Evolutionary conservation across 129 eudicot genomes (phyloP).

Genomic region (Centaurea solstitialis): DNA sequence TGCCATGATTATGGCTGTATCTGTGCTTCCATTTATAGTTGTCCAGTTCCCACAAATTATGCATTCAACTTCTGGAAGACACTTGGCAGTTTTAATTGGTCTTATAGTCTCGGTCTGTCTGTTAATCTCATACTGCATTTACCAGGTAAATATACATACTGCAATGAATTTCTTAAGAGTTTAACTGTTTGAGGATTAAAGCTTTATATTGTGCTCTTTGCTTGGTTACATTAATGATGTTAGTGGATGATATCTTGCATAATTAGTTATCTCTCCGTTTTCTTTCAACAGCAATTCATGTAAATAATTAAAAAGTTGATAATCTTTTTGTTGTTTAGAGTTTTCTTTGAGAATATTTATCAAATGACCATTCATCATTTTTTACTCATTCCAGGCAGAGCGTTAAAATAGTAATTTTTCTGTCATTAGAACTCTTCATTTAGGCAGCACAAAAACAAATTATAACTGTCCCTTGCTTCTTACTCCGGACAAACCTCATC

Average conservation of each 20-base stretch:
- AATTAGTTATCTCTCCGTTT: neutral
- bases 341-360: no score
- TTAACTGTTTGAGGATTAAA: neutral
- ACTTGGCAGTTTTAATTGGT: conserved; percentile 65
- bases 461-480: no score
- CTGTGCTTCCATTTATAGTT: conserved; percentile 73
- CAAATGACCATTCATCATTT: no score
- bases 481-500: neutral
- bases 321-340: neutral
- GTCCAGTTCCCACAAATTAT: conserved; percentile 79
- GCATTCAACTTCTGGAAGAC: conserved; percentile 75
- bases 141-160: conserved; percentile 60
- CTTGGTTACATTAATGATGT: neutral
- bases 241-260: neutral
- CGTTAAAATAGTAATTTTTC: neutral
- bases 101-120: conserved; percentile 62
- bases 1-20: conserved; percentile 75
- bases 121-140: conserved; percentile 68
- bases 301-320: no score
- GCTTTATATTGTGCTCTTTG: neutral
- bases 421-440: neutral
- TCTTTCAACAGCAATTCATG: neutral
- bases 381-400: neutral
- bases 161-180: conserved; percentile 7
- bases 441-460: neutral